Evolutionary conservation across 768 basidiomycete genomes (phyloP).

Genomic region (Lactarius sp.): DNA sequence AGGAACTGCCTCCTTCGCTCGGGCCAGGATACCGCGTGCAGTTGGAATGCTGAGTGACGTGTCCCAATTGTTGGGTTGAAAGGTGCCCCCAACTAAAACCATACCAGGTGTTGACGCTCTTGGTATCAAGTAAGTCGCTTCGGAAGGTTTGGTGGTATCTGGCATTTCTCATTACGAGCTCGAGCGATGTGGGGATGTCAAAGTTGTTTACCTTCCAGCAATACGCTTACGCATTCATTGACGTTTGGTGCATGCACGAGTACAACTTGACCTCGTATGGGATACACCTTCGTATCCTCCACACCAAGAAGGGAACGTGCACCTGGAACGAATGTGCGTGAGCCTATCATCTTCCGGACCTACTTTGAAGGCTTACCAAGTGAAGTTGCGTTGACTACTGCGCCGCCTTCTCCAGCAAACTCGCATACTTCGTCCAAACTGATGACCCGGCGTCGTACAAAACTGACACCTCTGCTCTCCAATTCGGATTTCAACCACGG

Average conservation of each 20-base stretch:
- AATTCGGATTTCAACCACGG: slow-evolving; percentile 44
- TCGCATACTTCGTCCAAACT: slow-evolving; percentile 45
- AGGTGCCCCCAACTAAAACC: slow-evolving; percentile 56
- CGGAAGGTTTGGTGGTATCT: slow-evolving; percentile 19
- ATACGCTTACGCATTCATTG: slow-evolving; percentile 33
- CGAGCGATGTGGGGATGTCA: background rate
- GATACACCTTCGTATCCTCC: slow-evolving; percentile 68
- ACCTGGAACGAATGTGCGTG: slow-evolving; percentile 35
- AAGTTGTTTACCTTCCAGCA: background rate
- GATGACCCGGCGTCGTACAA: slow-evolving; percentile 40
- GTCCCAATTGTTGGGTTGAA: slow-evolving; percentile 46
- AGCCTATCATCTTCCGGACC: background rate
- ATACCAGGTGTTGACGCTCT: slow-evolving; percentile 45
- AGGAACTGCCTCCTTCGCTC: slow-evolving; percentile 40
- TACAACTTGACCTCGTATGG: slow-evolving; percentile 82
- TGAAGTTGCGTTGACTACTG: slow-evolving; percentile 55
- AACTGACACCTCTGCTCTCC: slow-evolving; percentile 37
- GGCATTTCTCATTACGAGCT: background rate
- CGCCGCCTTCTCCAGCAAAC: slow-evolving; percentile 34
- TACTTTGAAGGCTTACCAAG: slow-evolving; percentile 38
- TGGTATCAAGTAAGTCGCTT: slow-evolving; percentile 57
- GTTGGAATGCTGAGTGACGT: slow-evolving; percentile 40
- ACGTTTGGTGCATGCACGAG: slow-evolving; percentile 67
- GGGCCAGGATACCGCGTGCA: slow-evolving; percentile 43
- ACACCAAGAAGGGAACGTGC: slow-evolving; percentile 74